phyloP scores from a whole-genome alignment of 495 filamentous ascomycete genomes.

The Chaetomium tenue region DNA sequence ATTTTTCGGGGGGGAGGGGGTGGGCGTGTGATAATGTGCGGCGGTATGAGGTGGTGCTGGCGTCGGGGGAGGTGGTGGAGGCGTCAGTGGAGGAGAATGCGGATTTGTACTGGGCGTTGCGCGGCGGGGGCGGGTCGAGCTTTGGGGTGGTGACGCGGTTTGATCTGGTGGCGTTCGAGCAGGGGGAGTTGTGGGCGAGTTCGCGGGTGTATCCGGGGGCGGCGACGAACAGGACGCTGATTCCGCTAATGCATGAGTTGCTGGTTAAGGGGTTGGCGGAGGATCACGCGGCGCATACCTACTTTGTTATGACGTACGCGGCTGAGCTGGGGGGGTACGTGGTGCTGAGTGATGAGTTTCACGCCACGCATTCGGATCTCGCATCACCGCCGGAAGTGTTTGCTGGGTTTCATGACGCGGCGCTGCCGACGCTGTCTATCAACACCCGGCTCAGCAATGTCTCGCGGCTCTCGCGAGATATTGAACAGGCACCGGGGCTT shows the following conservation, averaged over 20 bases:
- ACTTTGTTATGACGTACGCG: constrained; percentile 24
- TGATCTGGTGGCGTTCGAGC: constrained; percentile 32
- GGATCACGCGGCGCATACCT: constrained; percentile 28
- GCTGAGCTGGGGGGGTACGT: constrained; percentile 21
- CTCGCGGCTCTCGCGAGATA: constrained; percentile 16
- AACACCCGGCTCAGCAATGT: constrained; percentile 22
- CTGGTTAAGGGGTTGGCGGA: constrained; percentile 25
- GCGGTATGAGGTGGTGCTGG: constrained; percentile 49
- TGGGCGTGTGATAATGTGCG: constrained; percentile 44
- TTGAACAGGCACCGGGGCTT: constrained; percentile 16
- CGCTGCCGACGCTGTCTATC: constrained; percentile 3
- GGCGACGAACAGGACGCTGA: constrained; percentile 24
- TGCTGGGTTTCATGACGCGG: constrained; percentile 12
- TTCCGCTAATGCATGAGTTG: constrained; percentile 29
- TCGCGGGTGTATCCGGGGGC: constrained; percentile 23
- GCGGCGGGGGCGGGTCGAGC: constrained; percentile 58
- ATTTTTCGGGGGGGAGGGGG: constrained; percentile 31
- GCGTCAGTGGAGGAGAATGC: constrained; percentile 41
- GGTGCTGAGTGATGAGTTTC: constrained; percentile 27
- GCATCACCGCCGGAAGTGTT: constrained; percentile 22
- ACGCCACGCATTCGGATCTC: constrained; percentile 12
- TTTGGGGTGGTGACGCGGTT: constrained; percentile 55
- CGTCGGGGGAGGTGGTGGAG: constrained; percentile 48
- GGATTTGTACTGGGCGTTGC: constrained; percentile 59
- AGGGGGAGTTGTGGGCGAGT: constrained; percentile 30